phyloP scores from a whole-genome alignment of 2,329 filamentous ascomycete genomes.

The Colletotrichum musicola region DNA sequence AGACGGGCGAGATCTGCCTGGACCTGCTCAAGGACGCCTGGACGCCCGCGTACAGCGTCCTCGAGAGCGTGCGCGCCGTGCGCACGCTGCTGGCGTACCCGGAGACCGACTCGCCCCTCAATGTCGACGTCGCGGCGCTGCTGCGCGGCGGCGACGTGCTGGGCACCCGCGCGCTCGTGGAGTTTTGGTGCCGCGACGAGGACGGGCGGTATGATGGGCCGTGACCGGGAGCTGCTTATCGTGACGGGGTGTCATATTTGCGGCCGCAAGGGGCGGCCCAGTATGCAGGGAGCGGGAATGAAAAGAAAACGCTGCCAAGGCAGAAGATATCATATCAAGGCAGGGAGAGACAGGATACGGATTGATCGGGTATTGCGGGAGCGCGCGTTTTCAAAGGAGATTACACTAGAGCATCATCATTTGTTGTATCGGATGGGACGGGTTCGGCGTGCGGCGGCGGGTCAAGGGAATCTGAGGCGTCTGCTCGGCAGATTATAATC shows the following conservation, averaged over 20 bases:
- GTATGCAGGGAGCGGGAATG: no score
- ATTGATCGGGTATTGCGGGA: not conserved
- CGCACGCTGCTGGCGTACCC: slow-evolving; percentile 77
- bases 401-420: not conserved
- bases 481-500: slow-evolving; percentile 10
- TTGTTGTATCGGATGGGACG: not conserved
- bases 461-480: slow-evolving; percentile 1
- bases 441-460: not conserved
- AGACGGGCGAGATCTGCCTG: slow-evolving; percentile 92
- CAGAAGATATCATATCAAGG: no score
- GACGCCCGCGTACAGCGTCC: slow-evolving; percentile 88
- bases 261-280: not conserved
- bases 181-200: slow-evolving; percentile 71
- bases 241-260: not conserved
- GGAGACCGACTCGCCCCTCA: slow-evolving; percentile 81
- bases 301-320: no score
- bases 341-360: not conserved
- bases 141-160: slow-evolving; percentile 76
- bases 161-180: slow-evolving; percentile 77
- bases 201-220: slow-evolving; percentile 63
- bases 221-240: slow-evolving; percentile 41
- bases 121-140: slow-evolving; percentile 82
- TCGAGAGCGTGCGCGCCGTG: slow-evolving; percentile 79
- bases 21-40: slow-evolving; percentile 85
- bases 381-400: not conserved